phyloP scores from a whole-genome alignment of 129 eudicot genomes.

The Flaveria trinervia region DNA sequence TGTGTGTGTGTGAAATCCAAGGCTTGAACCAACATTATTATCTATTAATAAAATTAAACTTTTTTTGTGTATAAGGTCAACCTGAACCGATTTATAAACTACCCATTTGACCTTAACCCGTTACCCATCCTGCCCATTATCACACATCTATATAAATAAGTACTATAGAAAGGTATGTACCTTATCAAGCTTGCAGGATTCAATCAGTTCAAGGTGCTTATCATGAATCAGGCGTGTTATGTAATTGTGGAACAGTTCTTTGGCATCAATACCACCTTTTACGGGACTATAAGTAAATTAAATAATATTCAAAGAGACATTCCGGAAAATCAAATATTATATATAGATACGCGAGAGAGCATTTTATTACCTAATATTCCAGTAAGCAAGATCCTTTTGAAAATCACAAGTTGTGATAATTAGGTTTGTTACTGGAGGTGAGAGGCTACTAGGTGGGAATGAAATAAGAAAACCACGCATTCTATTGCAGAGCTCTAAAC shows the following conservation, averaged over 20 bases:
- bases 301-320: not conserved
- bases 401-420: constrained; percentile 66
- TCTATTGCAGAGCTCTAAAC: constrained; percentile 65
- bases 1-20: no score
- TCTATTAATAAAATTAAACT: not conserved
- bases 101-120: not conserved
- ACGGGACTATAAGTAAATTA: constrained; percentile 42
- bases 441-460: constrained; percentile 61
- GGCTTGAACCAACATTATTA: no score
- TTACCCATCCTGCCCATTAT: not conserved
- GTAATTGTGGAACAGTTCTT: constrained; percentile 60
- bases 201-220: constrained; percentile 65
- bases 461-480: constrained; percentile 63
- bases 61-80: not conserved
- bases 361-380: constrained; percentile 66
- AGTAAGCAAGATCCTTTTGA: constrained; percentile 63
- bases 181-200: constrained; percentile 69
- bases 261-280: constrained; percentile 79
- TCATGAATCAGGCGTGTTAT: constrained; percentile 61
- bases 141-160: not conserved
- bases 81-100: not conserved
- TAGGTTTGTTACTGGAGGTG: constrained; percentile 66
- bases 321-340: not conserved
- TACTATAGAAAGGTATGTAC: constrained; percentile 30
- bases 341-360: not conserved